A percentile compares a stretch with the other conserved stretches of the same genome.
Evolutionary conservation across 305 asterid species (phyloP).

Genomic region (Galium porrigens): DNA sequence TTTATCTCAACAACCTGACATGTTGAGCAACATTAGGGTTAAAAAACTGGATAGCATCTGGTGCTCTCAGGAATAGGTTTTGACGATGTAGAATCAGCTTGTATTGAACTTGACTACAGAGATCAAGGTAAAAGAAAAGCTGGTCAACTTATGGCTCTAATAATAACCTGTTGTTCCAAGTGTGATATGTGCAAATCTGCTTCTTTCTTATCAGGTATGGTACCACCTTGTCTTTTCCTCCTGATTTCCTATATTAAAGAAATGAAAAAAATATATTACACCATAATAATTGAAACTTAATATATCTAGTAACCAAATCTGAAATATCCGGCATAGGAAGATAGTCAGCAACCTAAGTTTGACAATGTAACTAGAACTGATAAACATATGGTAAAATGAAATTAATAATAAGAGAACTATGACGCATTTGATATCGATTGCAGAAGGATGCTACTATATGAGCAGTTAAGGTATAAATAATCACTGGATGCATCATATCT

Average conservation of each 20-base stretch:
- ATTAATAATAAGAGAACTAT: not conserved
- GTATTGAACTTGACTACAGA: not conserved
- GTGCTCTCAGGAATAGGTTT: conserved; percentile 1
- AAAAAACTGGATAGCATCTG: not conserved
- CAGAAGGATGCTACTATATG: not conserved
- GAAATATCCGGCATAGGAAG: conserved; percentile 5
- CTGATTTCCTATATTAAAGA: conserved; percentile 52
- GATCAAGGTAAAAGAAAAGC: conserved; percentile 2
- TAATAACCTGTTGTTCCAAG: conserved; percentile 55
- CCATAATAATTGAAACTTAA: conserved; percentile 9
- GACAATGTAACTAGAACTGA: conserved; percentile 1
- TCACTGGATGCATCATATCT: not conserved
- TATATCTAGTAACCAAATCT: conserved; percentile 3
- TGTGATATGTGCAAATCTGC: conserved; percentile 30
- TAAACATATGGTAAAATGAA: not conserved
- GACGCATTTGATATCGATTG: not conserved
- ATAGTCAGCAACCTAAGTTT: not conserved
- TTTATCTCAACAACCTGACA: conserved; percentile 62
- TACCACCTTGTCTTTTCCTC: conserved; percentile 69
- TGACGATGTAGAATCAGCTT: not conserved
- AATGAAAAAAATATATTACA: not conserved
- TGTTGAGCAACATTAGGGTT: conserved; percentile 10
- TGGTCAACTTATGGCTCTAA: conserved; percentile 7
- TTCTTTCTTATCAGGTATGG: conserved; percentile 34
- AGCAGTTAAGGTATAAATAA: not conserved